phyloP scores from a whole-genome alignment of 2,329 filamentous ascomycete genomes.

The Alternaria burnsii region DNA sequence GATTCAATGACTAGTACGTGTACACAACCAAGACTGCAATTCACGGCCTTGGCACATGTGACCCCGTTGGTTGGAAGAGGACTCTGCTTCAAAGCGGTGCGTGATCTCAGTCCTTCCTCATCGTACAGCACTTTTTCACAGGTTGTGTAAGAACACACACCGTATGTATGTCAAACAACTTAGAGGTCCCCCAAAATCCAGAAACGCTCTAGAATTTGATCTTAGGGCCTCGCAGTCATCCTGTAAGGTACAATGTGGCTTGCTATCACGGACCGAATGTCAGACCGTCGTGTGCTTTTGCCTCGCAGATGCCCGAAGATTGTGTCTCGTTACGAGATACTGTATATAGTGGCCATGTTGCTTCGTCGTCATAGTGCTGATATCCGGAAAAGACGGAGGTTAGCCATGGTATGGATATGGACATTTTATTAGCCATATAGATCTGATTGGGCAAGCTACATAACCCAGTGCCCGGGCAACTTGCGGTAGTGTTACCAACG shows the following conservation, averaged over 20 bases:
- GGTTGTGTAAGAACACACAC: background rate
- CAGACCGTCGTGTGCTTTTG: background rate
- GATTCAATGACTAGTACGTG: background rate
- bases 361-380: slow-evolving; percentile 1
- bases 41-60: background rate
- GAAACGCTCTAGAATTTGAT: background rate
- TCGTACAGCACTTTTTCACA: background rate
- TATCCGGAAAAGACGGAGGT: background rate
- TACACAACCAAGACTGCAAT: background rate
- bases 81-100: background rate
- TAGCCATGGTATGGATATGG: background rate
- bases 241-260: slow-evolving; percentile 4
- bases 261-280: background rate
- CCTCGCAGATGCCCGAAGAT: background rate
- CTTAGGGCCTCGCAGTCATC: background rate
- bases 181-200: background rate
- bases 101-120: background rate
- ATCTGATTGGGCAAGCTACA: slow-evolving; percentile 2
- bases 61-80: background rate
- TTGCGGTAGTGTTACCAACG: slow-evolving; percentile 5
- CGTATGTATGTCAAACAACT: background rate
- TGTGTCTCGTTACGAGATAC: background rate
- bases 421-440: slow-evolving; percentile 4
- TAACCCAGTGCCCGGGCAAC: background rate
- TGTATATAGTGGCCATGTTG: background rate